Conservation (phyloP, 1,284 basidiomycete species). For the Cerioporus squamosus region DNA sequence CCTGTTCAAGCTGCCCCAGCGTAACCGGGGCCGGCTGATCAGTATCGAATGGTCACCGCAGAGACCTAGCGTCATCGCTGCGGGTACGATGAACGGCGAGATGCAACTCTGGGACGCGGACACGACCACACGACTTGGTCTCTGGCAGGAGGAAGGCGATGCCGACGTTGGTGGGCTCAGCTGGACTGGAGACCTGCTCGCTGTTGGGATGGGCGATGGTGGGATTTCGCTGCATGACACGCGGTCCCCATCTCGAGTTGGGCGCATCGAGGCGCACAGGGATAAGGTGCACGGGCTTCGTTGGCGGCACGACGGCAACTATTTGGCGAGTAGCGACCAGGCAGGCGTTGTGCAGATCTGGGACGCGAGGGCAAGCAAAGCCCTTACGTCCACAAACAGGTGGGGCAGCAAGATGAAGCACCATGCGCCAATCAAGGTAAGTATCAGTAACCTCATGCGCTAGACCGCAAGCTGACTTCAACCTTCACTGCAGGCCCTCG, state of each 20-base stretch:
- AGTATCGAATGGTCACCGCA: constrained; percentile 44
- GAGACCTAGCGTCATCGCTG: constrained; percentile 37
- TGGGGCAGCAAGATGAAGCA: constrained; percentile 55
- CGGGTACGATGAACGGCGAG: constrained; percentile 44
- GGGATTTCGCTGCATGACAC: constrained; percentile 44
- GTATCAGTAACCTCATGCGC: background rate
- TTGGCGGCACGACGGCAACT: constrained; percentile 49
- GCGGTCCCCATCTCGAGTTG: constrained; percentile 35
- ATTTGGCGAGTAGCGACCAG: constrained; percentile 47
- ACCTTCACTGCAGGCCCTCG: constrained; percentile 53
- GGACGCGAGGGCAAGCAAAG: constrained; percentile 45
- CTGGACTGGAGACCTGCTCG: constrained; percentile 45
- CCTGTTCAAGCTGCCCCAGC: constrained; percentile 39
- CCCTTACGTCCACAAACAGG: constrained; percentile 37
- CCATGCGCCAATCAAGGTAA: constrained; percentile 57
- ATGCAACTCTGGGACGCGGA: constrained; percentile 48
- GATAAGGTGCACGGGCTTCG: constrained; percentile 48
- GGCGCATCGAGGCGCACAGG: constrained; percentile 39
- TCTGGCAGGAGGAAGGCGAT: constrained; percentile 42
- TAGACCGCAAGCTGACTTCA: background rate
- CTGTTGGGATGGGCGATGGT: constrained; percentile 45
- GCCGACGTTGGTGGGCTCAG: constrained; percentile 46
- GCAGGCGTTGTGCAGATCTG: constrained; percentile 48
- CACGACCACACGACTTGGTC: constrained; percentile 29
- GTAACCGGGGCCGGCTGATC: constrained; percentile 26